A percentile compares a stretch with the other conserved stretches of the same genome.
Conservation (phyloP, 1,284 basidiomycete genomes). For the Cryptococcus floricola region DNA sequence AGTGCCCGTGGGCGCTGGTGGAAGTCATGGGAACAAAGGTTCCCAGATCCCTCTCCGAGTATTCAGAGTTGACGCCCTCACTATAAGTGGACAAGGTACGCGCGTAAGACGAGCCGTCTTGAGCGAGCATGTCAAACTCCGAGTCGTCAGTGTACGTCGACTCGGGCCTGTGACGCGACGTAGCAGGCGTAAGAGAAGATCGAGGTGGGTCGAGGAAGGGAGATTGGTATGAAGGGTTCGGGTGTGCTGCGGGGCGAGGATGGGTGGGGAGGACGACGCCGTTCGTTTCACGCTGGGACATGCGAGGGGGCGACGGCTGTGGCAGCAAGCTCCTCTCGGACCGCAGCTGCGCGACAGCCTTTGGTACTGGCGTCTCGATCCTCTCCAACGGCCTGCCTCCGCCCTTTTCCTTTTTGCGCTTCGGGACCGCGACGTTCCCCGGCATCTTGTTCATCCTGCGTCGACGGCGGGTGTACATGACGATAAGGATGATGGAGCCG, state of each 20-base stretch:
- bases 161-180: neutral
- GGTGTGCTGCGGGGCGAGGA: neutral
- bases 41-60: constrained; percentile 14
- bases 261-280: neutral
- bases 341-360: neutral
- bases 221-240: neutral
- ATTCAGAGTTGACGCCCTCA: constrained; percentile 16
- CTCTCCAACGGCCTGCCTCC: constrained; percentile 1
- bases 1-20: neutral
- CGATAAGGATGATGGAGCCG: constrained; percentile 1
- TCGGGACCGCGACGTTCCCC: neutral
- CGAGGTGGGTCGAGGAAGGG: neutral
- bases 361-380: constrained; percentile 1
- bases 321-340: neutral
- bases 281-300: neutral
- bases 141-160: constrained; percentile 32
- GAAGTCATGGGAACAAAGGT: constrained; percentile 1
- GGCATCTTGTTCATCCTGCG: constrained; percentile 5
- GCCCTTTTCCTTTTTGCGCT: neutral
- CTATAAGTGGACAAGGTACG: constrained; percentile 31
- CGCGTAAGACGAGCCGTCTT: constrained; percentile 30
- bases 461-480: constrained; percentile 5
- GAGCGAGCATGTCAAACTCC: constrained; percentile 34
- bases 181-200: neutral
- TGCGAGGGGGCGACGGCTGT: neutral